Evolutionary conservation across 805 yeast genomes (phyloP), one percentile per base, ranked within the genome.

Genomic region (Saccharomycopsis capsularis): DNA sequence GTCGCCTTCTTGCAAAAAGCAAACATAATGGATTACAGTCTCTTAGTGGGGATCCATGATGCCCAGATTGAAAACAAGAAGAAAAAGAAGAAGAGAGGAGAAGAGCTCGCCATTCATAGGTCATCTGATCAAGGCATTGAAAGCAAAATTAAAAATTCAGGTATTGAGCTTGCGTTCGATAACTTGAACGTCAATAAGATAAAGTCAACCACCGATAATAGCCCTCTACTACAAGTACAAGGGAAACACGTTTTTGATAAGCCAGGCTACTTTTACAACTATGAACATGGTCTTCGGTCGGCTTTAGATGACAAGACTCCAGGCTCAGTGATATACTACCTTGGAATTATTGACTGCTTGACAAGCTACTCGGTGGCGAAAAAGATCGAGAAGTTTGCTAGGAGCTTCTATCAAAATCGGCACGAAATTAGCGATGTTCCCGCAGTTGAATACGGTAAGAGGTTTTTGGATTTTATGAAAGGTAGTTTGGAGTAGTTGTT

Each of bases 1-100:
- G 93, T 88, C 16, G 64, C 69, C 48, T 71, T 93, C 21, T 70
- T 93, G 40, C 74, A 87, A 53, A 73, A 75, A 50, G 68, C 88
- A 55, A 88, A 89, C 57, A 90, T 87, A 30, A 93, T 93, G 99
- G 99, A 93, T 64, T 93, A 95, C 65, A 89, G 97, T 0, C 70
- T 93, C 53, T 68, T 93, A 42, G 67, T 95, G 41, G 99, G 99
- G 0, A 74, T 90, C 29, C 97, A 73, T 22, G 59, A 58, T 46
- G 19, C 48, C 18, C 40, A 47, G 40, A 42, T 50, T 46, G 51
- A 52, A 36, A 50, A 51, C 45, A 48, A 42, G 21, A 41, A 44
- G 21, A 32, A 64, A 15, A 64, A 67, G 45, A 72, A 70, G n/a
- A n/a, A n/a, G n/a, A n/a, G n/a, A n/a, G n/a, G n/a, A n/a, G n/a